Evolutionary conservation across 176 grass and related monocot species (phyloP).

Genomic region (Phoenix roebelenii): DNA sequence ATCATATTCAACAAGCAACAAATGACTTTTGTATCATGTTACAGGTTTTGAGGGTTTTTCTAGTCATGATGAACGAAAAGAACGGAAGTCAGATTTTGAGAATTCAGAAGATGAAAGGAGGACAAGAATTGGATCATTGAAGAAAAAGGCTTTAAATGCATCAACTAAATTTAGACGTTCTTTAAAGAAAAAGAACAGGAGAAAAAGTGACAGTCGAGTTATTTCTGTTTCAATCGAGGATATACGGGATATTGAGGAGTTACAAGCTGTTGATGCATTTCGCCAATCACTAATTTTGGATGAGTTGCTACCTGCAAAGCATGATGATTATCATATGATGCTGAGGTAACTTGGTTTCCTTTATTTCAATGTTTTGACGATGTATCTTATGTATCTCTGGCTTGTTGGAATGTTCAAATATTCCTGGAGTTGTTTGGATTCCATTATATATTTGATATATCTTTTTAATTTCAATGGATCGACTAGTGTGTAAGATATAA

Average conservation of each 20-base stretch:
- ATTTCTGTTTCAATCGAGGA: slow-evolving; percentile 94
- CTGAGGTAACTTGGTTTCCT: slow-evolving; percentile 36
- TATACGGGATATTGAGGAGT: slow-evolving; percentile 69
- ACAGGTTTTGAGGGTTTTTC: slow-evolving; percentile 77
- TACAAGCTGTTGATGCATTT: slow-evolving; percentile 72
- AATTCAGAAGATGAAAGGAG: slow-evolving; percentile 90
- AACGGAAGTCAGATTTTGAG: slow-evolving; percentile 72
- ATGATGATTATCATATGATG: slow-evolving; percentile 98
- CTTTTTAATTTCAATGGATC: no score
- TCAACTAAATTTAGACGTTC: slow-evolving; percentile 80
- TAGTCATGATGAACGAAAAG: slow-evolving; percentile 61
- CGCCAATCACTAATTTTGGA: slow-evolving; percentile 61
- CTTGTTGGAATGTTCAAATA: neutral
- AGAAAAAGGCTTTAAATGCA: slow-evolving; percentile 94
- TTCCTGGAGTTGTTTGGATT: no score
- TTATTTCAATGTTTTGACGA: slow-evolving; percentile 9
- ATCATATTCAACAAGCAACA: neutral
- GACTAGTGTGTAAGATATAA: no score
- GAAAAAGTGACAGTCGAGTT: slow-evolving; percentile 51
- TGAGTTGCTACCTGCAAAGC: slow-evolving; percentile 65
- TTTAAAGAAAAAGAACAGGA: slow-evolving; percentile 71
- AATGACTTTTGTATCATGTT: neutral
- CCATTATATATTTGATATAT: no score
- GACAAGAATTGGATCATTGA: slow-evolving; percentile 77
- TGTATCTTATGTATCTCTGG: neutral